phyloP scores from a whole-genome alignment of 805 yeast genomes.

The Yamadazyma takamatsuzukensis region DNA sequence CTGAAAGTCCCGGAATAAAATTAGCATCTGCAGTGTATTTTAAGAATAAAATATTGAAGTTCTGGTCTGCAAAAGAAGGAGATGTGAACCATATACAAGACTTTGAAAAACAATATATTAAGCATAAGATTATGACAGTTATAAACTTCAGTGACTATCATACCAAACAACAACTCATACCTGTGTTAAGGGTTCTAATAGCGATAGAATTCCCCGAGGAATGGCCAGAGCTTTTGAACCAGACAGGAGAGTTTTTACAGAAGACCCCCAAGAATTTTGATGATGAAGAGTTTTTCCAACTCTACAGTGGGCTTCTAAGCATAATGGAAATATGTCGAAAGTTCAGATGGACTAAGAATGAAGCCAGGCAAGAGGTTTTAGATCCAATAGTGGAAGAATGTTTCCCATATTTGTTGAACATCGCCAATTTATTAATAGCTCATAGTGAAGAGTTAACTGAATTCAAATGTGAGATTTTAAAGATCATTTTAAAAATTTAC shows the following conservation, averaged over 20 bases:
- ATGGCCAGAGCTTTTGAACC: slow-evolving; percentile 35
- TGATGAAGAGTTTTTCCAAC: slow-evolving; percentile 12
- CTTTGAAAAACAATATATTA: slow-evolving; percentile 73
- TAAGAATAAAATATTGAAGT: slow-evolving; percentile 65
- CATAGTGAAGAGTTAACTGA: slow-evolving; percentile 21
- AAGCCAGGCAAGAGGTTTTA: slow-evolving; percentile 28
- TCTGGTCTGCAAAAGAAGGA: slow-evolving; percentile 48
- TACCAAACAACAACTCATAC: slow-evolving; percentile 37
- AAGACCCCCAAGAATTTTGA: slow-evolving; percentile 12
- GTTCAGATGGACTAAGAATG: slow-evolving; percentile 68
- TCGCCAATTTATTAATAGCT: slow-evolving; percentile 54
- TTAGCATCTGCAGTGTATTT: slow-evolving; percentile 78
- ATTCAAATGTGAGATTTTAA: slow-evolving; percentile 64
- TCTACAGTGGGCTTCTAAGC: slow-evolving; percentile 68
- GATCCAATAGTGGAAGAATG: slow-evolving; percentile 48
- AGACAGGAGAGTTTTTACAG: slow-evolving; percentile 30
- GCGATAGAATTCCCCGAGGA: slow-evolving; percentile 29
- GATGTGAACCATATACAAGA: slow-evolving; percentile 42
- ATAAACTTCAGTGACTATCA: slow-evolving; percentile 39
- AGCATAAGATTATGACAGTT: slow-evolving; percentile 64
- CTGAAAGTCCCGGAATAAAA: slow-evolving; percentile 42
- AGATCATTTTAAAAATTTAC: slow-evolving; percentile 68
- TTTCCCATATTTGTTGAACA: slow-evolving; percentile 62
- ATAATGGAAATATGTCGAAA: slow-evolving; percentile 66
- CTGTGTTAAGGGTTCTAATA: slow-evolving; percentile 32